Base-by-base conservation (phyloP, 768 basidiomycete genomes). In the Udeniomyces megalosporus region DNA sequence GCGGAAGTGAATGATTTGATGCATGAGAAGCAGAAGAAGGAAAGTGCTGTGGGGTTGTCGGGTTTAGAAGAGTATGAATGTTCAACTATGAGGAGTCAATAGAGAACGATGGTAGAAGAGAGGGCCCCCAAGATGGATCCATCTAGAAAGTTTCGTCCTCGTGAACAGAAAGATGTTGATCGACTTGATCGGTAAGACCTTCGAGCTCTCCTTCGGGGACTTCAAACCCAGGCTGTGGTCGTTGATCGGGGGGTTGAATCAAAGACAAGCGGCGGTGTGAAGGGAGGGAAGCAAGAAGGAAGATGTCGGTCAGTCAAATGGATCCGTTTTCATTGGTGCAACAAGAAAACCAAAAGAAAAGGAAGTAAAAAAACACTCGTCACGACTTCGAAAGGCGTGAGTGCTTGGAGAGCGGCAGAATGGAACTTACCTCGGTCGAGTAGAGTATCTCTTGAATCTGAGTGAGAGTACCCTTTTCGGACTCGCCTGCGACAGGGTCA, bases 401-500 rank as follows among this genome's bases (percentile, higher is more conserved):
- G 22, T 3, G 32, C 35, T 44, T 10, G 17, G 47, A 6, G 42
- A 24, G 26, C 38, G 38, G 17, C 10, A 8, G 10, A 17, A 17
- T 42, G 49, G 17, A 53, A 74, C 80, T 60, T 66, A 90, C 93
- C 82, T 95, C 91, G 14, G 92, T 95, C 26, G 85, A 85, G 73
- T 97, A 97, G 20, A 97, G 76, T 67, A 97, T 95, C 73, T 83
- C 83, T 73, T 95, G 90, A 64, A 97, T 88, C 66, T 86, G 82
- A 62, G 77, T 77, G 60, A 97, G 76, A 1, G 71, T 70, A n/a
- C 69, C 73, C 42, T 67, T 67, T 61, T 77, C 76, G 15, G 59
- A 64, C 31, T 69, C 68, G 15, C 80, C 77, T 0, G 67, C 75
- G 66, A 83, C 84, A 15, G 81, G 76, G 2, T 72, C 73, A 68